Base-by-base conservation (phyloP, 208 protist genomes). In the Herpetomonas tarakana region DNA sequence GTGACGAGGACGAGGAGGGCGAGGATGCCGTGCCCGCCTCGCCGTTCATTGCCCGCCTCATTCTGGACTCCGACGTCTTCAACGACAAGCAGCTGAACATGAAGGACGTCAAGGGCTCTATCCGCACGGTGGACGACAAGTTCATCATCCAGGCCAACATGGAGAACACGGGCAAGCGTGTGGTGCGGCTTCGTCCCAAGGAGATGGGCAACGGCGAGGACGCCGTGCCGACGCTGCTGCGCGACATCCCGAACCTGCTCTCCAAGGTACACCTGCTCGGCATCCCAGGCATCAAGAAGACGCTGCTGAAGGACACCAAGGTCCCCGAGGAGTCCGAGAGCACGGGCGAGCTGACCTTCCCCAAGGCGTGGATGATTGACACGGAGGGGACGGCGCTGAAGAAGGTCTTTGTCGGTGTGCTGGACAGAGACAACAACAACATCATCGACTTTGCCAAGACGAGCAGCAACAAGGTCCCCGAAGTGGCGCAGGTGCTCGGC, bases 391-490 rank as follows among this genome's bases (percentile, higher is more conserved):
- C 91, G 35, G 97, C 98, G 52, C 74, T 99, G 19, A 65, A 95
- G 24, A 77, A 80, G 25, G 91, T 99, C 4, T 85, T 99, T 65
- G 81, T 89, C 61, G 83, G 85, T 47, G 90, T 99, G 54, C 98
- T 99, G 16, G 98, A 99, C 77, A 98, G 97, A 27, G 79, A 85
- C 27, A 68, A 71, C 28, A 58, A 92, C 16, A 88, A 86, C 52
- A 77, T 94, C 22, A 96, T 99, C 25, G 98, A 97, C 35, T 82
- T 86, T 27, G 75, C 58, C 0, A 65, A 76, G 11, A 98, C 97
- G 0, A 86, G 62, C 2, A 98, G 94, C 49, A 99, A 99, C 68
- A 97, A 99, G 71, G 92, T 99, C 51, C 91, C 97, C 7, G 98
- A 99, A 46, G 73, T 99, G 0, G 94, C 96, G 58, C 66, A 80